phyloP scores from a whole-genome alignment of 371 early-diverging fungal species.

The Umbelopsis sp. region DNA sequence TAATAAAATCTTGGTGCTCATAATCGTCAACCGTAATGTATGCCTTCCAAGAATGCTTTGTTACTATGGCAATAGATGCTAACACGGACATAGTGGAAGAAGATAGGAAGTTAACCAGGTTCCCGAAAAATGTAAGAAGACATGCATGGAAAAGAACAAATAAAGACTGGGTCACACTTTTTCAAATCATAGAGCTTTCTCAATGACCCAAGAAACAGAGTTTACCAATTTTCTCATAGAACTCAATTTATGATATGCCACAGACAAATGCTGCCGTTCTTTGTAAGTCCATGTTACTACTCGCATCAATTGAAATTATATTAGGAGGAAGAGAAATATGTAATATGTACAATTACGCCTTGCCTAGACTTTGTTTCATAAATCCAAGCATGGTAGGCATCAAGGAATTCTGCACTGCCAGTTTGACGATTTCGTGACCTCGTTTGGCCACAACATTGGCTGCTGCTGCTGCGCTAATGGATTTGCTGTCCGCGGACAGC shows the following conservation, averaged over 20 bases:
- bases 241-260: no score
- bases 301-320: no score
- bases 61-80: background rate
- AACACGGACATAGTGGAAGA: background rate
- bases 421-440: conserved; percentile 57
- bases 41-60: background rate
- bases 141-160: background rate
- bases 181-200: no score
- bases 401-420: conserved; percentile 65
- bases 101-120: background rate
- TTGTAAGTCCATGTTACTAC: no score
- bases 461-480: conserved; percentile 27
- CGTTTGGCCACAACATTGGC: conserved; percentile 52
- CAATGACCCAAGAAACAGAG: no score
- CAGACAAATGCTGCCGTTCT: no score
- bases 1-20: background rate
- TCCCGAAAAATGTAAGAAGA: background rate
- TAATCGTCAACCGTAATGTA: background rate
- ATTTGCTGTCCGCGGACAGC: background rate
- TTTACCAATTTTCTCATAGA: no score
- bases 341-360: conserved; percentile 4
- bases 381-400: conserved; percentile 63
- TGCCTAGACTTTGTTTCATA: conserved; percentile 30
- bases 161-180: background rate
- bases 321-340: no score